A percentile compares a stretch with the other conserved stretches of the same genome.
Conservation (phyloP, 2,329 filamentous ascomycete genomes). For the Cladosporium sp. region DNA sequence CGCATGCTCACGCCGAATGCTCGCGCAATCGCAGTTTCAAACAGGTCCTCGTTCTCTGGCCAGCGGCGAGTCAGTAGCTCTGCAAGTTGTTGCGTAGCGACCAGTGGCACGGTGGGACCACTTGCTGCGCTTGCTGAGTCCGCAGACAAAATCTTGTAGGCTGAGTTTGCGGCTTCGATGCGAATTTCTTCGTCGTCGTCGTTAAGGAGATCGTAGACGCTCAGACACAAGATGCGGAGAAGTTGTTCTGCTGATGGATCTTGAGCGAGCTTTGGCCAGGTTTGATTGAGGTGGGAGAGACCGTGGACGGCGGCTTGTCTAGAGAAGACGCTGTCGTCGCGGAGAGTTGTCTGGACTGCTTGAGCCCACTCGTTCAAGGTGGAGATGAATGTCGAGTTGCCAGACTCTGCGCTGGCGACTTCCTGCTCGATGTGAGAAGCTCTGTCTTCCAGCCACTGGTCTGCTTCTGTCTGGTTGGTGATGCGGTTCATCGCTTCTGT, state of each 20-base stretch:
- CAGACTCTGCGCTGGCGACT: neutral
- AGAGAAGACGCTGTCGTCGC: slow-evolving; percentile 29
- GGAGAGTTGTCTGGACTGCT: slow-evolving; percentile 23
- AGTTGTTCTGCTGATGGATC: slow-evolving; percentile 7
- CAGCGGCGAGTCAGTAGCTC: slow-evolving; percentile 33
- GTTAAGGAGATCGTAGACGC: slow-evolving; percentile 74
- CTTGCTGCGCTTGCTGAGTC: slow-evolving; percentile 22
- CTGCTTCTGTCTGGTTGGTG: slow-evolving; percentile 11
- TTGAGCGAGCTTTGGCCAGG: slow-evolving; percentile 22
- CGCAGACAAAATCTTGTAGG: slow-evolving; percentile 46
- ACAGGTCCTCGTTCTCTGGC: slow-evolving; percentile 17
- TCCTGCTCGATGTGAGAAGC: slow-evolving; percentile 9
- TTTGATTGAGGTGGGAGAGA: slow-evolving; percentile 22
- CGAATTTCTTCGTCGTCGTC: slow-evolving; percentile 93
- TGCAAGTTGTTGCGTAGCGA: slow-evolving; percentile 46
- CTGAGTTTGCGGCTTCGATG: slow-evolving; percentile 58
- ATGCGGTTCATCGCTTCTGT: slow-evolving; percentile 4
- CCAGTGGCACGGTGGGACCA: slow-evolving; percentile 47
- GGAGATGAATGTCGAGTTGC: neutral
- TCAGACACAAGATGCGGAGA: slow-evolving; percentile 54
- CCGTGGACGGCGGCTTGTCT: slow-evolving; percentile 33
- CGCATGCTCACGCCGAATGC: slow-evolving; percentile 22
- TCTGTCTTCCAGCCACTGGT: slow-evolving; percentile 17
- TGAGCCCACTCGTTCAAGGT: slow-evolving; percentile 18
- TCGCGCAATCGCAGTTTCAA: slow-evolving; percentile 23